A percentile compares a stretch with the other conserved stretches of the same genome.
Evolutionary conservation across 2,329 filamentous ascomycete genomes (phyloP).

Genomic region (Clarireedia paspali): DNA sequence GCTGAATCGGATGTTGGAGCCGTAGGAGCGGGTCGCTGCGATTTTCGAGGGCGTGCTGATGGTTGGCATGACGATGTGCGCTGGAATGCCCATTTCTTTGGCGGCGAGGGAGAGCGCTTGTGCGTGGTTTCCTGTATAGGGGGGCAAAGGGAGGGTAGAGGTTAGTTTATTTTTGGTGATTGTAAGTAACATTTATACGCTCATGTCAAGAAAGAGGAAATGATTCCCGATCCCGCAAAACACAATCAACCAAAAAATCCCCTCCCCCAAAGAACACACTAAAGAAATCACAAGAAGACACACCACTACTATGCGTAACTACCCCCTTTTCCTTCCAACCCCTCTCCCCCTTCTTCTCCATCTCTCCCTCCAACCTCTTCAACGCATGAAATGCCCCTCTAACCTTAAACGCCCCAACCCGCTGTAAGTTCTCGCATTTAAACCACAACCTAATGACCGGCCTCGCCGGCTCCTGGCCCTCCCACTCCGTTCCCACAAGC

Average conservation of each 20-base stretch:
- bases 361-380: slow-evolving; percentile 56
- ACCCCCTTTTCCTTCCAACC: slow-evolving; percentile 61
- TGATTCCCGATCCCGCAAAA: too few relatives aligned
- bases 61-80: slow-evolving; percentile 87
- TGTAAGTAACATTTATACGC: too few relatives aligned
- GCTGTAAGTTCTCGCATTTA: slow-evolving; percentile 93
- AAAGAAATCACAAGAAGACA: slow-evolving; percentile 12
- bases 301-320: slow-evolving; percentile 84
- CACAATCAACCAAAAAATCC: too few relatives aligned
- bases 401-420: slow-evolving; percentile 86
- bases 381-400: slow-evolving; percentile 86
- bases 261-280: not conserved
- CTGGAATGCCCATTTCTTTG: slow-evolving; percentile 61
- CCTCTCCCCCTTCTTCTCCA: slow-evolving; percentile 53
- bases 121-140: slow-evolving; percentile 72
- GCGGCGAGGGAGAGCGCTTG: slow-evolving; percentile 88
- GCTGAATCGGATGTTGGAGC: slow-evolving; percentile 71
- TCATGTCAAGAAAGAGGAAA: too few relatives aligned
- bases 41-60: slow-evolving; percentile 84
- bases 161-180: not conserved
- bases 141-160: not conserved
- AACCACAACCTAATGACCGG: slow-evolving; percentile 75
- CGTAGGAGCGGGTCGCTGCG: slow-evolving; percentile 70
- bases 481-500: slow-evolving; percentile 49
- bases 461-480: slow-evolving; percentile 47